Evolutionary conservation across 441 rosid genomes (phyloP), one percentile per base, ranked within the genome.

Genomic region (Melastoma candidum): DNA sequence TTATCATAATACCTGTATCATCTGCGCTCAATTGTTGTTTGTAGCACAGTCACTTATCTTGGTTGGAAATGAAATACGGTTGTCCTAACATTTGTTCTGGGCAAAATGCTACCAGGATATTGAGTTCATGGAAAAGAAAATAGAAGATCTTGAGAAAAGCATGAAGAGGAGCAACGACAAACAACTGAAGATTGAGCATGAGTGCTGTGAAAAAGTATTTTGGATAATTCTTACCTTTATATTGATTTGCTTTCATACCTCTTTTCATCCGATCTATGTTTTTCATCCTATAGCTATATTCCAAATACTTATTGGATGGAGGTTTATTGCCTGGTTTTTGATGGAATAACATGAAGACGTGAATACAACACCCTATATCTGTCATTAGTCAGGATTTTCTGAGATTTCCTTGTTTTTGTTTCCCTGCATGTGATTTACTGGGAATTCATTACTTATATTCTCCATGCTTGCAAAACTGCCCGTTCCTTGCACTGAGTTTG

Each of bases 151-250:
- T n/a, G 10, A 13, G 44, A 12, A 13, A 12, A 29, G 95, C 93
- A 84, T 93, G 96, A 93, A 84, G 80, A 87, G 96, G 76, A 94
- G 99, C 88, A 94, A 94, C 64, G 96, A 94, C 77, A 90, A 94
- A 71, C 87, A 77, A 67, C 75, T 94, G 0, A 94, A 90, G 76
- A 59, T 87, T 56, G 97, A 94, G 78, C 82, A 29, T 58, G 99
- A 93, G 58, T 63, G 81, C 68, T 84, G 93, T 63, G 66, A 53
- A 61, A 85, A 68, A 96, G 97, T 90, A 57, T 47, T 81, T 66
- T 24, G 46, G 36, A 12, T 29, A 43, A 8, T 71, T 64, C 46
- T 12, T 17, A 39, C 2, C 47, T 58, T 36, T 14, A 2, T 43
- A 11, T 26, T 24, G 25, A 26, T 60, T 47, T 3, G 36, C 36